Conservation (phyloP, 371 early-diverging fungal genomes). For the Chytridium lagenaria region DNA sequence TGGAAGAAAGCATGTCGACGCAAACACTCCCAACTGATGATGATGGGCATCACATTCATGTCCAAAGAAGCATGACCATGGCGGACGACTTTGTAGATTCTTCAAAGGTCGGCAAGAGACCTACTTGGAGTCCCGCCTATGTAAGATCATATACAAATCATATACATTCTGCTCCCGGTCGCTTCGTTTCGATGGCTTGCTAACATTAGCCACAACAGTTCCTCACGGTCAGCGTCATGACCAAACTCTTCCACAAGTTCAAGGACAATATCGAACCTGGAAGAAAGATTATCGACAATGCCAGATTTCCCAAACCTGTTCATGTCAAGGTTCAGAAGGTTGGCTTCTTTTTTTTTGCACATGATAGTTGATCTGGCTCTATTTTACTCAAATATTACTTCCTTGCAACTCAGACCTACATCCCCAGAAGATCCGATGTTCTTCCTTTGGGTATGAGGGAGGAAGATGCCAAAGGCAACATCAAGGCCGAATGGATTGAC, state of each 20-base stretch:
- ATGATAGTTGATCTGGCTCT: background rate
- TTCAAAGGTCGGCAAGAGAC: slow-evolving; percentile 8
- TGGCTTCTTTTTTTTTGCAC: background rate
- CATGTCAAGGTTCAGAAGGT: slow-evolving; percentile 17
- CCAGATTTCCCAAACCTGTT: slow-evolving; percentile 10
- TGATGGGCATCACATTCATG: slow-evolving; percentile 1
- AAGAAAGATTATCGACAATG: background rate
- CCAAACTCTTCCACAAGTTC: slow-evolving; percentile 19
- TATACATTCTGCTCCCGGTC: background rate
- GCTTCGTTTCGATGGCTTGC: background rate
- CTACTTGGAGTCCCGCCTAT: slow-evolving; percentile 4
- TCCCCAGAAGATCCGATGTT: slow-evolving; percentile 20
- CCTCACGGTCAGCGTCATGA: slow-evolving; percentile 6
- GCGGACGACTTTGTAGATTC: slow-evolving; percentile 14
- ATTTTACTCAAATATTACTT: background rate
- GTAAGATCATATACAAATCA: background rate
- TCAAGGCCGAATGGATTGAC: slow-evolving; percentile 46
- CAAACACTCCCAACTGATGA: no score
- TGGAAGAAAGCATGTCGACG: no score
- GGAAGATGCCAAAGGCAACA: slow-evolving; percentile 22
- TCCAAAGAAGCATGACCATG: background rate
- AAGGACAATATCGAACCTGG: slow-evolving; percentile 2
- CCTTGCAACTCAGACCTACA: slow-evolving; percentile 9
- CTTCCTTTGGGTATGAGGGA: slow-evolving; percentile 21
- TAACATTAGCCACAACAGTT: background rate